A percentile compares a stretch with the other conserved stretches of the same genome.
These are phyloP conservation scores for Ammopiptanthus mongolicus DNA, from an alignment of 306 rosid genomes.

Conservation along the genomic window DNA sequence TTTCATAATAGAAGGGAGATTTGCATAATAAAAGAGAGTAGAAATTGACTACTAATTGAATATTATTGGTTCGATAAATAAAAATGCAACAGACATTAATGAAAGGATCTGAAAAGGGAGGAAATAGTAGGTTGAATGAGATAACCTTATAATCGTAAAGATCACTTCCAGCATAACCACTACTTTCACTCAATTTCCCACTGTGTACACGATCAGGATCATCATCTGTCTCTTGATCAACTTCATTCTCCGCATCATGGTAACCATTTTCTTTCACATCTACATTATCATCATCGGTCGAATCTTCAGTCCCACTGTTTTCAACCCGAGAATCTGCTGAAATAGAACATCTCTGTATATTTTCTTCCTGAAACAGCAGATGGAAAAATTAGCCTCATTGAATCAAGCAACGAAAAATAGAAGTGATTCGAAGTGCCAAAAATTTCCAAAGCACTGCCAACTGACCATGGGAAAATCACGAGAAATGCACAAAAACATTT, in stretches of 20 bases:
- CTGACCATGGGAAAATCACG: neutral
- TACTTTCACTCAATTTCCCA: conserved; percentile 95
- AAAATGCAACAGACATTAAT: conserved; percentile 1
- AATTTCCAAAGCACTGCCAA: neutral
- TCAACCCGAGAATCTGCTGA: conserved; percentile 94
- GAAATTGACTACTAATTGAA: neutral
- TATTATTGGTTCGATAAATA: neutral
- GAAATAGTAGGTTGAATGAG: conserved; percentile 5
- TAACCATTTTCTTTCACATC: conserved; percentile 85
- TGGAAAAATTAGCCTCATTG: neutral
- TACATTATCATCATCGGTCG: conserved; percentile 75
- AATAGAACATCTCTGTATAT: conserved; percentile 83
- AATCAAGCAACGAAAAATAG: neutral
- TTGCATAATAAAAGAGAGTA: neutral
- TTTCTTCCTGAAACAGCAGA: conserved; percentile 75
- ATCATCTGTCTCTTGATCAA: conserved; percentile 86
- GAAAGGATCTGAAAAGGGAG: neutral
- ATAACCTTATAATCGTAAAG: conserved; percentile 94
- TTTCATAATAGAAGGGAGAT: neutral
- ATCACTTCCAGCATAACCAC: conserved; percentile 97
- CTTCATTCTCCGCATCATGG: conserved; percentile 96
- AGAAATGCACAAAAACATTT: neutral
- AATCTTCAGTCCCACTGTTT: conserved; percentile 86
- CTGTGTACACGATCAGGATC: conserved; percentile 82
- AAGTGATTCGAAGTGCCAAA: neutral